Base-by-base conservation (phyloP, 352 stramenopile species). In the Globisporangium acanthophoron region DNA sequence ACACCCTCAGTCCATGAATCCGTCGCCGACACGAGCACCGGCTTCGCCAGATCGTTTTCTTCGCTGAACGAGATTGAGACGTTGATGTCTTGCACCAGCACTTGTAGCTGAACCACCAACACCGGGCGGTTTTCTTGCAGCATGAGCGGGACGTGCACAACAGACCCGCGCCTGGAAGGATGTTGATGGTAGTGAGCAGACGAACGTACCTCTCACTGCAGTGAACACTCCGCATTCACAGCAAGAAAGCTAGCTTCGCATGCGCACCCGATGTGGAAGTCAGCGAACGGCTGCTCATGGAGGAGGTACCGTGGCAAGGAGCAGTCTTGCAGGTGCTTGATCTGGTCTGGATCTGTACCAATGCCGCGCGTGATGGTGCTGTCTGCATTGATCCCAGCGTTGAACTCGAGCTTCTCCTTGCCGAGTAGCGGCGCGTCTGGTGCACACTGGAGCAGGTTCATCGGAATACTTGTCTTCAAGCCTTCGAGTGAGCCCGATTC, bases 1-100 rank as follows among this genome's bases (percentile, higher is more conserved):
- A 78, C 59, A 29, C 84, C 6, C 44, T 92, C 83, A 5, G 73
- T 63, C 75, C 78, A 89, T 35, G 67, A 49, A 57, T 88, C 70
- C 0, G 67, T 58, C 33, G 80, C 62, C 35, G 70, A 65, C 15
- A 90, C 40, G 40, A 66, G 66, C 13, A 87, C 40, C 11, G 74
- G 64, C 11, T 80, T 60, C 4, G 69, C 75, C 16, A 87, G 27
- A 8, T 71, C 65, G 54, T 59, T 35, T n/a, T 61, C 52, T 11
- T 75, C 62, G 49, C 39, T 43, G 9, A 65, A 65, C 20, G 48
- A 44, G 46, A 85, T 13, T 0, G 64, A 73, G 1, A 83, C 7
- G 6, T 68, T 43, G 39, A 85, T 71, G 35, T 83, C 73, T 52
- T 79, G 75, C 12, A 71, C 64, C 35, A 78, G 52, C 27, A 83